phyloP scores from a whole-genome alignment of 345 rosid species.

The Moricandia moricandioides region DNA sequence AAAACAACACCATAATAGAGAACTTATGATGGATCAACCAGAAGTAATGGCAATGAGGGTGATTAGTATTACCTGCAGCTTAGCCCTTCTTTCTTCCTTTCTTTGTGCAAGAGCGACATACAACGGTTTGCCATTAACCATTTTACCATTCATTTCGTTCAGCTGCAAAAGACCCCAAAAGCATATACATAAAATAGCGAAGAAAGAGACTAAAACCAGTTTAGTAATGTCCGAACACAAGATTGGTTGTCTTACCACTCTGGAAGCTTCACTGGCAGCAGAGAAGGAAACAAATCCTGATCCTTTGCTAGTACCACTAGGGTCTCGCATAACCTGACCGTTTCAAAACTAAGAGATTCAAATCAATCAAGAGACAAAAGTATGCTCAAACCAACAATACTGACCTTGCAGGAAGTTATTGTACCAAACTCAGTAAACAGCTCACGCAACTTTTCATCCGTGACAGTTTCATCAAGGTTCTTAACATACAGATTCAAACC shows the following conservation, averaged over 20 bases:
- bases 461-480: conserved; percentile 79
- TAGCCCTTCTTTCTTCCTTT: conserved; percentile 92
- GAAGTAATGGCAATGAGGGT: too few species aligned
- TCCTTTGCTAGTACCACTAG: conserved; percentile 64
- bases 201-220: background rate
- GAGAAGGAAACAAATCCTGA: conserved; percentile 59
- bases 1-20: background rate
- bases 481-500: conserved; percentile 85
- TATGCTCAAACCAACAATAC: background rate
- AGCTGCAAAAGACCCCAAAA: conserved; percentile 13
- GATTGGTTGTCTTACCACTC: conserved; percentile 49
- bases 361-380: background rate
- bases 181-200: background rate
- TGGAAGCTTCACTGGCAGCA: conserved; percentile 79
- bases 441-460: conserved; percentile 87
- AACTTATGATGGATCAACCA: background rate
- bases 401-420: conserved; percentile 91
- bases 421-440: conserved; percentile 76
- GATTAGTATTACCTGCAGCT: conserved; percentile 60
- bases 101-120: conserved; percentile 95
- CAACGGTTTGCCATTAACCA: conserved; percentile 82
- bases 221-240: background rate
- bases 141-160: conserved; percentile 88
- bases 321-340: conserved; percentile 71
- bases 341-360: background rate